phyloP scores from a whole-genome alignment of 192 early-diverging fungal species.

The Dispira simplex region DNA sequence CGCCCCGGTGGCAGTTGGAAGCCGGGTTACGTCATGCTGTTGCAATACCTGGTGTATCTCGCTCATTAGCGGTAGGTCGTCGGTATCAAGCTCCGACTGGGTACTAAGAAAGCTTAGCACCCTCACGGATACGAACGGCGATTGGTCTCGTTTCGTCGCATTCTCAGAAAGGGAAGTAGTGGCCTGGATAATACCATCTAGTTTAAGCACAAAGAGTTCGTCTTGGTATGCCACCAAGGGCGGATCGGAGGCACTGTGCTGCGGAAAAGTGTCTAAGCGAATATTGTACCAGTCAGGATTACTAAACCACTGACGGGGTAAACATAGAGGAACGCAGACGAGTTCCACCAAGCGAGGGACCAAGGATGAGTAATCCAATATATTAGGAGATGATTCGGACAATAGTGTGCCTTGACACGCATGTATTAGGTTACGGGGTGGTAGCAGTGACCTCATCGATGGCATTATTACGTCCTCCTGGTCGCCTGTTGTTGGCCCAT shows the following conservation, averaged over 20 bases:
- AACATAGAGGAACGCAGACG: not conserved
- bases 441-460: not conserved
- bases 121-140: not conserved
- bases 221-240: not conserved
- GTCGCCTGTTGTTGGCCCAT: not conserved
- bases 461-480: not conserved
- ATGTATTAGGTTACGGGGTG: too few relatives aligned
- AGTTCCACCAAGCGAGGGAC: not conserved
- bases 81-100: not conserved
- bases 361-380: too few relatives aligned
- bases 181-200: not conserved
- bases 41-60: not conserved
- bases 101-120: constrained; percentile 3
- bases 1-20: not conserved
- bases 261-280: not conserved
- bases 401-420: not conserved
- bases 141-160: not conserved
- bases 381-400: not conserved
- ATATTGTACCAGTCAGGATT: constrained; percentile 2
- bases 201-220: not conserved
- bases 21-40: not conserved
- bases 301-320: constrained; percentile 8
- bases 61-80: not conserved
- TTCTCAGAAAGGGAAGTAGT: not conserved
- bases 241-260: not conserved